Evolutionary conservation across 2,329 filamentous ascomycete genomes (phyloP), one percentile per base, ranked within the genome.

Genomic region (Amauroascus niger): DNA sequence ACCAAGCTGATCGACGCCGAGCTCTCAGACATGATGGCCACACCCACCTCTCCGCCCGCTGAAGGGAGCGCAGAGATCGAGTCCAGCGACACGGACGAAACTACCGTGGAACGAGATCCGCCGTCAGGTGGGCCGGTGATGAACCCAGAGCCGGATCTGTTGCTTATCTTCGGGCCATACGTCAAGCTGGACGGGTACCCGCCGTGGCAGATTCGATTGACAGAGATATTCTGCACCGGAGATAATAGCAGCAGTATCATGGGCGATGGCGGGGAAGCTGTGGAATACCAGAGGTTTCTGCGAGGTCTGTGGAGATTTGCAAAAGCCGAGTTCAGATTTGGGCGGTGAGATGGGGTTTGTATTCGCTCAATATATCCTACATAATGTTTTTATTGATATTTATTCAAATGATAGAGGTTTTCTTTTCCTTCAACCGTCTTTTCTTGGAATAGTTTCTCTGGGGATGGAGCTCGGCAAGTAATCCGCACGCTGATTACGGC

Each of bases 231-330:
- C 66, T 81, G 74, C 67, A 79, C 79, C 2, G 71, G 73, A 5
- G 67, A 71, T 55, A 71, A 67, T 46, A 67, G 61, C 41, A 68
- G 67, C 46, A 64, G 64, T 26, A 58, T 67, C 35, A 65, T 63
- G 20, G 70, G 68, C 0, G 67, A 65, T 52, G 66, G 66, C 4
- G 62, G 63, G 35, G 71, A 72, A 51, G 64, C 67, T 1, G 90
- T 98, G 16, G 89, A 89, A 43, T 98, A 98, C 69, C 90, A 96
- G 66, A 86, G 95, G 28, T 98, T 97, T 69, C 75, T 97, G 59
- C 79, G 84, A 58, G 91, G 85, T 0, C 72, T 98, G 61, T 85
- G 87, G 68, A 88, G 85, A 63, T 98, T 82, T 71, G 86, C 88
- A 8, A 84, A 83, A 60, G 91, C 90, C 2, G 87, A 95, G 69